Percentiles rank a stretch among this genome's conserved stretches.
phyloP scores from a whole-genome alignment of 164 flowering plant species.

The Pachysandra terminalis region DNA sequence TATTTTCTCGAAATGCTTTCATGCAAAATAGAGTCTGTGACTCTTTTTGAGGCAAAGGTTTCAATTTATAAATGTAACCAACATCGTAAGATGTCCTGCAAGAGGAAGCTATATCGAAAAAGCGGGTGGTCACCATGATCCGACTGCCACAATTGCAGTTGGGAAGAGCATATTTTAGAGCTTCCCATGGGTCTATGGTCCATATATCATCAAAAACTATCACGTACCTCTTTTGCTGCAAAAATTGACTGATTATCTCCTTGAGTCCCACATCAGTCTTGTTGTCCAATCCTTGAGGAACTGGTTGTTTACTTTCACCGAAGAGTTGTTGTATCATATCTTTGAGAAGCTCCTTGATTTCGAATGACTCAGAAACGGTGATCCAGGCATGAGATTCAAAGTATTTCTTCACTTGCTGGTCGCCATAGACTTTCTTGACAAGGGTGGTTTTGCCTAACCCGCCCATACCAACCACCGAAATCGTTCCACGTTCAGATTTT shows the following conservation, averaged over 20 bases:
- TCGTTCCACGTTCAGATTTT: neutral
- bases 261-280: neutral
- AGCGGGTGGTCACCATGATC: neutral
- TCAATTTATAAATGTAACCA: neutral
- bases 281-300: neutral
- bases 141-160: neutral
- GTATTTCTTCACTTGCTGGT: neutral
- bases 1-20: neutral
- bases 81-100: neutral
- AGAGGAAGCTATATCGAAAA: neutral
- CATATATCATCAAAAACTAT: constrained; percentile 5
- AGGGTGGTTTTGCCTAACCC: constrained; percentile 1
- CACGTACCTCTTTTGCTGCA: constrained; percentile 2
- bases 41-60: neutral
- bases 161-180: neutral
- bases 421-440: neutral
- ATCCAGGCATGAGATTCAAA: neutral
- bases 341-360: neutral
- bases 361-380: neutral
- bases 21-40: neutral
- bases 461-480: neutral
- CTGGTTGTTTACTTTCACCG: neutral
- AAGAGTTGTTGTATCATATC: neutral
- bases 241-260: neutral
- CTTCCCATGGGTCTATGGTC: neutral